Evolutionary conservation across 305 asterid species (phyloP).

Genomic region (Fraxinus velutina): DNA sequence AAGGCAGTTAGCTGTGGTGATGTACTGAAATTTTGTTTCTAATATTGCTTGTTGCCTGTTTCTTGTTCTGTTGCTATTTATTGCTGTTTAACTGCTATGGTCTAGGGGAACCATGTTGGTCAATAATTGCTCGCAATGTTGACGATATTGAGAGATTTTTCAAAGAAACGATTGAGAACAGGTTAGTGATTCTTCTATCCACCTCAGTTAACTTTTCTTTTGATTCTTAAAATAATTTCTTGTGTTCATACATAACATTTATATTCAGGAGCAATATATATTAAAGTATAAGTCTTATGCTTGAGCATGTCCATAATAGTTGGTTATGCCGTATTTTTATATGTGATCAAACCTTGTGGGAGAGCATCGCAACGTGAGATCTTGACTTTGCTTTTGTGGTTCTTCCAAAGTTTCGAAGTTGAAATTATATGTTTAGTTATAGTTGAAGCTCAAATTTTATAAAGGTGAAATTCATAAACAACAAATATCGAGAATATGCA

Average conservation of each 20-base stretch:
- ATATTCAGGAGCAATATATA: not conserved
- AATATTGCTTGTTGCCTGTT: not conserved
- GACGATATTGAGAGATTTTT: slow-evolving; percentile 75
- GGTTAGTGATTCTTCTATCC: slow-evolving; percentile 38
- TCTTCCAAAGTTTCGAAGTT: not conserved
- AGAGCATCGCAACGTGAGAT: not conserved
- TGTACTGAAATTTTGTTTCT: slow-evolving; percentile 1
- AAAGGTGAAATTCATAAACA: not conserved
- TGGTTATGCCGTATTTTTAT: slow-evolving; percentile 7
- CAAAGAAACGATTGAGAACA: slow-evolving; percentile 78
- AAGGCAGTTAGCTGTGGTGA: not conserved
- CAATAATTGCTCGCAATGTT: slow-evolving; percentile 59
- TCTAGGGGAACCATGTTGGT: slow-evolving; percentile 80
- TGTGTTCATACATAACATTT: not conserved
- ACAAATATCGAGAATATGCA: not conserved
- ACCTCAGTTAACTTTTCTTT: slow-evolving; percentile 7
- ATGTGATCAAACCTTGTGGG: not conserved
- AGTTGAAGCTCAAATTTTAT: not conserved
- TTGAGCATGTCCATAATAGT: slow-evolving; percentile 7
- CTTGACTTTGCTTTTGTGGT: not conserved
- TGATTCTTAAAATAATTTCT: slow-evolving; percentile 6
- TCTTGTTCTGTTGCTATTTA: slow-evolving; percentile 4
- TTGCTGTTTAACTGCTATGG: slow-evolving; percentile 27
- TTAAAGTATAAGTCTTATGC: not conserved
- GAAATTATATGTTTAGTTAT: not conserved